These are phyloP conservation scores for Chrysoporthe cubensis DNA, from an alignment of 2,329 filamentous ascomycete genomes.

Conservation along the genomic window DNA sequence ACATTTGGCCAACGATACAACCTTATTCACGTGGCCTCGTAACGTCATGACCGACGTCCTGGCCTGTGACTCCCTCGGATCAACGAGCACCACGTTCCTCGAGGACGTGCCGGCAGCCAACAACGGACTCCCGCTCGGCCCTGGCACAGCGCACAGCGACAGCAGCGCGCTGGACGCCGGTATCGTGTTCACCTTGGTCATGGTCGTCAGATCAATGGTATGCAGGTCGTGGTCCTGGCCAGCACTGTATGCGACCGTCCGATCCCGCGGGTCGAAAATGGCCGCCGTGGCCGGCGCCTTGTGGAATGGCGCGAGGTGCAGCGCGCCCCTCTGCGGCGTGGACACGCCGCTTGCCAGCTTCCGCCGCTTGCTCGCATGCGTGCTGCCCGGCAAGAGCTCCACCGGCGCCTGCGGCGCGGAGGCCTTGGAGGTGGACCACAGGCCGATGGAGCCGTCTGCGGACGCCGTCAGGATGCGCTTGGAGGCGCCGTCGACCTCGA, in stretches of 20 bases:
- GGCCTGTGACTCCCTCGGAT: conserved; percentile 78
- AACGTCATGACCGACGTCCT: conserved; percentile 87
- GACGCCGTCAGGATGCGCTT: conserved; percentile 85
- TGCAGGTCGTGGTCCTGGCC: conserved; percentile 90
- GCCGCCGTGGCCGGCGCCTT: conserved; percentile 75
- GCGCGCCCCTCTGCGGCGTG: conserved; percentile 72
- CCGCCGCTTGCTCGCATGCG: conserved; percentile 72
- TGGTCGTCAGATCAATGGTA: conserved; percentile 88
- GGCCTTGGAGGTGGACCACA: conserved; percentile 84
- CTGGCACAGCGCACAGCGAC: conserved; percentile 74
- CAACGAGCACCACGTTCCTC: conserved; percentile 88
- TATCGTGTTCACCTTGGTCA: conserved; percentile 76
- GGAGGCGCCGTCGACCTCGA: conserved; percentile 73
- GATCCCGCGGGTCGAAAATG: conserved; percentile 82
- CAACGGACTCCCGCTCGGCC: conserved; percentile 55
- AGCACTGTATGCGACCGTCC: conserved; percentile 87
- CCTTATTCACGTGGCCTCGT: conserved; percentile 81
- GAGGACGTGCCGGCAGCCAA: conserved; percentile 79
- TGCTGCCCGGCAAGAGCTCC: conserved; percentile 66
- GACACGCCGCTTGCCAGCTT: conserved; percentile 63
- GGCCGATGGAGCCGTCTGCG: conserved; percentile 78
- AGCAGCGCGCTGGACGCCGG: conserved; percentile 84
- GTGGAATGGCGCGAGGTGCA: conserved; percentile 75
- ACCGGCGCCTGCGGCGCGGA: conserved; percentile 75
- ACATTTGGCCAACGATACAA: conserved; percentile 53